These are phyloP conservation scores for Ogataea glucozyma DNA, from an alignment of 805 yeast species.

Conservation along the genomic window DNA sequence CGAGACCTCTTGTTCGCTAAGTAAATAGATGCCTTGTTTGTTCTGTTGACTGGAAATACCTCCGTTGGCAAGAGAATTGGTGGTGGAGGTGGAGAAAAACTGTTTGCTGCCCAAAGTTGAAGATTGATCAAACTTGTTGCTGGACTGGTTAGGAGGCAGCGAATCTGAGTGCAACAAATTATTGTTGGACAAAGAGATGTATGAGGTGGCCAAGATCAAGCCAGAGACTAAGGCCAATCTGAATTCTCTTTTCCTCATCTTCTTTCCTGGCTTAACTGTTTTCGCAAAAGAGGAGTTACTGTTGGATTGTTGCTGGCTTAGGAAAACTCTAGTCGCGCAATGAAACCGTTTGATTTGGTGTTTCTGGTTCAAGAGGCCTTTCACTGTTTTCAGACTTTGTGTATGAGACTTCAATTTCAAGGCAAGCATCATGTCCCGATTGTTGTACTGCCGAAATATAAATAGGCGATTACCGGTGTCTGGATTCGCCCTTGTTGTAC, in stretches of 20 bases:
- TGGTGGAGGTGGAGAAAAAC: constrained; percentile 41
- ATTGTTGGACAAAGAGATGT: constrained; percentile 32
- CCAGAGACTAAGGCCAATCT: constrained; percentile 36
- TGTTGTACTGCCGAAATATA: neutral
- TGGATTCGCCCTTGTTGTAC: too few species aligned
- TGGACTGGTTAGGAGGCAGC: constrained; percentile 18
- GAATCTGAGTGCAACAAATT: constrained; percentile 35
- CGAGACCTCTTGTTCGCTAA: constrained; percentile 72
- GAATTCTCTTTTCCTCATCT: constrained; percentile 33
- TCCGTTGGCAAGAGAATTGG: constrained; percentile 42
- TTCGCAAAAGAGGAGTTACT: constrained; percentile 6
- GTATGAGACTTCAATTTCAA: constrained; percentile 19
- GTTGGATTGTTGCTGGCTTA: constrained; percentile 8
- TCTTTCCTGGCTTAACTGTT: constrained; percentile 15
- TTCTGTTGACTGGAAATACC: constrained; percentile 40
- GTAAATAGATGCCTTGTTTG: constrained; percentile 56
- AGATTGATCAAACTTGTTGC: constrained; percentile 16
- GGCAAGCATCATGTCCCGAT: constrained; percentile 17
- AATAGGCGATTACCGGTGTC: too few species aligned
- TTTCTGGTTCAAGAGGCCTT: constrained; percentile 15
- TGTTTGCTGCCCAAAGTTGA: constrained; percentile 19
- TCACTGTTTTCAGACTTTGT: constrained; percentile 12
- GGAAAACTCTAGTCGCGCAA: constrained; percentile 13
- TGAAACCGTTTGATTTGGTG: constrained; percentile 17
- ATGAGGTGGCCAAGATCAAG: constrained; percentile 35